Percentiles rank a stretch among this genome's conserved stretches.
These are phyloP conservation scores for Glarea lozoyensis DNA, from an alignment of 495 filamentous ascomycete species.

Conservation along the genomic window DNA sequence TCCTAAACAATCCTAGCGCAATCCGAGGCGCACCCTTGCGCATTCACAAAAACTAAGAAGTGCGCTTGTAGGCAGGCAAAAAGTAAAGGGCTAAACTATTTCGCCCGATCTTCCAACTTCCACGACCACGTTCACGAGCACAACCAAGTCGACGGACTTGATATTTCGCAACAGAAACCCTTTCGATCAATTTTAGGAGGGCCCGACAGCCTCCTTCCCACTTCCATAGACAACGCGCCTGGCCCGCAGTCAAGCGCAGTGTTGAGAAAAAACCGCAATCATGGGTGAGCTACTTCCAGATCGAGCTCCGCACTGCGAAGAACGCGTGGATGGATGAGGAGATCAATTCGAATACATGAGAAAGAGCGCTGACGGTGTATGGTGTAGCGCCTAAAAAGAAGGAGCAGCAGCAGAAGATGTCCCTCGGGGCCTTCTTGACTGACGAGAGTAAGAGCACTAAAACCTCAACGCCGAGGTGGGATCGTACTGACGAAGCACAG, in stretches of 20 bases:
- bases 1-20: too few species aligned
- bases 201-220: conserved; percentile 10
- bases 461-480: background rate
- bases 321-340: too few species aligned
- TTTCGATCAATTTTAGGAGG: conserved; percentile 7
- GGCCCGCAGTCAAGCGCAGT: conserved; percentile 16
- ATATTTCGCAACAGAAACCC: background rate
- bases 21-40: too few species aligned
- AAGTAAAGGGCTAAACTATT: too few species aligned
- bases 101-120: conserved; percentile 4
- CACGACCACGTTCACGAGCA: conserved; percentile 2
- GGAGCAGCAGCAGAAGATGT: conserved; percentile 80
- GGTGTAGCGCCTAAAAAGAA: conserved; percentile 74
- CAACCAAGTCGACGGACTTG: conserved; percentile 7
- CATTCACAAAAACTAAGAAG: too few species aligned
- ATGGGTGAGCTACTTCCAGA: conserved; percentile 89
- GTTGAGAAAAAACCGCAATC: conserved; percentile 54
- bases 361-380: conserved; percentile 28
- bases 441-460: conserved; percentile 59
- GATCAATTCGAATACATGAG: background rate
- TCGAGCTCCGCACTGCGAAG: too few species aligned
- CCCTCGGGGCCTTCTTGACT: conserved; percentile 80
- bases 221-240: conserved; percentile 14
- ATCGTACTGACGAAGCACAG: conserved; percentile 41
- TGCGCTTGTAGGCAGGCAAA: too few species aligned